Evolutionary conservation across 2,329 filamentous ascomycete genomes (phyloP).

Genomic region (Pochonia chlamydosporia): DNA sequence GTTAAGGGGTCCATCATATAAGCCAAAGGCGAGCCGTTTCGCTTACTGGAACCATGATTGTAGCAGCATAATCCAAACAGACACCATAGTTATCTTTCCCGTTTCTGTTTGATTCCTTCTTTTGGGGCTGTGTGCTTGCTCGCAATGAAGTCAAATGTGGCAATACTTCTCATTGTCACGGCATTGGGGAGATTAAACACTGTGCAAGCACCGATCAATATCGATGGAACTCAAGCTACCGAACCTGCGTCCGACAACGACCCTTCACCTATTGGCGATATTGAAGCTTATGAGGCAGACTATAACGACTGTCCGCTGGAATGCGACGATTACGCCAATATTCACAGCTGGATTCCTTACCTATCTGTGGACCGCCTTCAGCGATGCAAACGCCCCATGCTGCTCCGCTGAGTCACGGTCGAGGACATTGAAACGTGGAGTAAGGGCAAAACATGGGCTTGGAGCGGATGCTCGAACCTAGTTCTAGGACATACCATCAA

Average conservation of each 20-base stretch:
- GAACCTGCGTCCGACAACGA: constrained; percentile 9
- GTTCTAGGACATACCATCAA: constrained; percentile 11
- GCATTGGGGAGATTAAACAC: too few relatives aligned
- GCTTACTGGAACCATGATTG: too few relatives aligned
- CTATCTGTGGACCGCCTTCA: constrained; percentile 13
- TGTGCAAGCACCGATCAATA: constrained; percentile 9
- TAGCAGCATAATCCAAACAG: too few relatives aligned
- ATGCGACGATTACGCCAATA: constrained; percentile 15
- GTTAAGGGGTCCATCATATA: too few relatives aligned
- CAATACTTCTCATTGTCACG: too few relatives aligned
- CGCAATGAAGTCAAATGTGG: too few relatives aligned
- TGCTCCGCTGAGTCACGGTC: constrained; percentile 7
- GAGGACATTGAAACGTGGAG: constrained; percentile 19
- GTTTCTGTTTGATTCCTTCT: too few relatives aligned
- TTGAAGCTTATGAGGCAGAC: constrained; percentile 14
- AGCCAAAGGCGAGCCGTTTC: too few relatives aligned
- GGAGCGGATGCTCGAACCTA: too few relatives aligned
- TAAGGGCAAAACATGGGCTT: constrained; percentile 19
- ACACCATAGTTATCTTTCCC: too few relatives aligned
- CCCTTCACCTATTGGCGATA: constrained; percentile 14
- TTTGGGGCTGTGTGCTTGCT: too few relatives aligned
- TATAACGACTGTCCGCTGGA: constrained; percentile 15
- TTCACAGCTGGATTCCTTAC: constrained; percentile 17
- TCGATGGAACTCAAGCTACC: constrained; percentile 11
- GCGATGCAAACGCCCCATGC: constrained; percentile 10